Evolutionary conservation across 139 green algal genomes (phyloP).

Genomic region (Chlamydomonas urium): DNA sequence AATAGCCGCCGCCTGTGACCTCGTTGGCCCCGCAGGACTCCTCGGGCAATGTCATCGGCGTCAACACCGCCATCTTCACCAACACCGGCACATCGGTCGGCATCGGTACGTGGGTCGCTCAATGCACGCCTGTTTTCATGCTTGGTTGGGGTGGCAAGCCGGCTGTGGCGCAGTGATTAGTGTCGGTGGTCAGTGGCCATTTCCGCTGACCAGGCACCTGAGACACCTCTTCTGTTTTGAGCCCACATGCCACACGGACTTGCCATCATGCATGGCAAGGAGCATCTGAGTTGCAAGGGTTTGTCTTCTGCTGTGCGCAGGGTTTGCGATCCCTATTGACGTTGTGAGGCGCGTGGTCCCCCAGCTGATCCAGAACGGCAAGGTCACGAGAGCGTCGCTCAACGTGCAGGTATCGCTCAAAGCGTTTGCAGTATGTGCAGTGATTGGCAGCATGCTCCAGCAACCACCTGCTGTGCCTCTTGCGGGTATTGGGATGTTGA

Average conservation of each 20-base stretch:
- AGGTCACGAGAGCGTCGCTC: slow-evolving; percentile 60
- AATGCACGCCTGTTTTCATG: not conserved
- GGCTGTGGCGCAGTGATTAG: no score
- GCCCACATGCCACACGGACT: no score
- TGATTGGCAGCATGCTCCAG: not conserved
- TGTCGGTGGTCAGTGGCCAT: not conserved
- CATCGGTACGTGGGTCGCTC: slow-evolving; percentile 29
- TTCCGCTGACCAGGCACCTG: not conserved
- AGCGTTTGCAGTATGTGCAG: not conserved
- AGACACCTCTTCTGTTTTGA: no score
- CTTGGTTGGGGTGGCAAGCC: not conserved
- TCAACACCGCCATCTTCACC: slow-evolving; percentile 87
- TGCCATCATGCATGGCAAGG: no score
- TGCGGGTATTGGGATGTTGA: no score
- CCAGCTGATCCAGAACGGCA: slow-evolving; percentile 79
- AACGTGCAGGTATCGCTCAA: slow-evolving; percentile 59
- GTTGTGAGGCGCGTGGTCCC: slow-evolving; percentile 63
- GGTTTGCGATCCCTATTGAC: slow-evolving; percentile 82
- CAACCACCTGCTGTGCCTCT: no score
- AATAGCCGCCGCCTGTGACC: no score
- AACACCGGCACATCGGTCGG: slow-evolving; percentile 59
- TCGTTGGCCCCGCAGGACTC: slow-evolving; percentile 29
- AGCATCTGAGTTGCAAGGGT: no score
- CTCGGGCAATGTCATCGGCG: slow-evolving; percentile 55
- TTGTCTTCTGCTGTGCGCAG: slow-evolving; percentile 21